Conservation (phyloP, 805 yeast species). For the Candida cerambycidarum region DNA sequence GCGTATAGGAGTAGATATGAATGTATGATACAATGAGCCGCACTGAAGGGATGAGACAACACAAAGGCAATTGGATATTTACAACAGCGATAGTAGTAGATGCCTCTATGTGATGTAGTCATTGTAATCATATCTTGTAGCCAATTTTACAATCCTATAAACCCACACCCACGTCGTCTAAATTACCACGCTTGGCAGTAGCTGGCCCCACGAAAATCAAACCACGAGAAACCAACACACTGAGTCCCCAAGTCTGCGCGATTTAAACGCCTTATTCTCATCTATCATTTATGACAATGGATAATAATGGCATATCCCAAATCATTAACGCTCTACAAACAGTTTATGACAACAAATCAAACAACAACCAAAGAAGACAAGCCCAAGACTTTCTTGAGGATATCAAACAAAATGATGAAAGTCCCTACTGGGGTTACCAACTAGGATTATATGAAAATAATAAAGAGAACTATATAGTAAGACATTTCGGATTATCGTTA, state of each 20-base stretch:
- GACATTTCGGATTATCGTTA: slow-evolving; percentile 87
- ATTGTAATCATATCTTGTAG: no score
- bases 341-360: slow-evolving; percentile 65
- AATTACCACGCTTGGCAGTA: no score
- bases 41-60: no score
- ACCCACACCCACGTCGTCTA: no score
- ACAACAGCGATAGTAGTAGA: no score
- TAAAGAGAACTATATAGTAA: slow-evolving; percentile 61
- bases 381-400: slow-evolving; percentile 70
- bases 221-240: no score
- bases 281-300: slow-evolving; percentile 10
- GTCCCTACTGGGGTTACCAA: slow-evolving; percentile 92
- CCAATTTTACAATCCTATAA: no score
- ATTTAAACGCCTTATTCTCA: slow-evolving; percentile 6
- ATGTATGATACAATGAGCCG: no score
- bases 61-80: no score
- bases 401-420: slow-evolving; percentile 73
- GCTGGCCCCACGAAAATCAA: no score
- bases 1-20: no score
- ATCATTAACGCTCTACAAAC: slow-evolving; percentile 75
- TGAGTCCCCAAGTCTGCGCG: slow-evolving; percentile 5
- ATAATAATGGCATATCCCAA: slow-evolving; percentile 57
- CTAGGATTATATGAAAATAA: slow-evolving; percentile 65
- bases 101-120: no score
- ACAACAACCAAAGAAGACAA: slow-evolving; percentile 53